Conservation (phyloP, 257 asterid species). For the Fraxinus pennsylvanica region DNA sequence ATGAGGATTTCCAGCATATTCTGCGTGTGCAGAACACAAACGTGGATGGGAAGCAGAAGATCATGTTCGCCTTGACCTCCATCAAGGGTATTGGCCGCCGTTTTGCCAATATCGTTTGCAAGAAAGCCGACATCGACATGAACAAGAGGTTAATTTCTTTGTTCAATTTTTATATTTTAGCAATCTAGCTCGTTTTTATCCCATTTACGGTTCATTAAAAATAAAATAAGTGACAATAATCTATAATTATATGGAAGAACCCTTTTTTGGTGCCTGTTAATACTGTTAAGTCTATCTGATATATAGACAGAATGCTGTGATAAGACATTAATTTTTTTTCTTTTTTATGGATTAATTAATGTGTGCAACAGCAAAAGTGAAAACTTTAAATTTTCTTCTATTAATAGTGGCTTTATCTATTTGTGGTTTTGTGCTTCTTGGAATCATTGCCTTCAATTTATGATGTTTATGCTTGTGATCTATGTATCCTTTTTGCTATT, state of each 20-base stretch:
- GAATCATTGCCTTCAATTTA: background rate
- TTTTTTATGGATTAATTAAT: background rate
- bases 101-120: constrained; percentile 46
- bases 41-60: constrained; percentile 46
- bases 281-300: background rate
- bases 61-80: constrained; percentile 47
- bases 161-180: background rate
- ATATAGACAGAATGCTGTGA: background rate
- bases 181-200: background rate
- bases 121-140: constrained; percentile 52
- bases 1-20: constrained; percentile 48
- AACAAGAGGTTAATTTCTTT: constrained; percentile 35
- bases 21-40: constrained; percentile 30
- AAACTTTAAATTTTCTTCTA: background rate
- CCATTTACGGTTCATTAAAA: background rate
- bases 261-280: background rate
- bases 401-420: background rate
- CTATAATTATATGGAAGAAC: too few species aligned
- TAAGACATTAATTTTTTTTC: background rate
- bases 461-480: background rate
- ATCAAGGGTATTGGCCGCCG: constrained; percentile 53
- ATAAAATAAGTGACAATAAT: too few species aligned
- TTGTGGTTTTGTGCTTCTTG: background rate
- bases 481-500: background rate
- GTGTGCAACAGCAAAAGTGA: background rate